Base-by-base conservation (phyloP, 768 basidiomycete genomes). In the Pleurotus citrinopileatus region DNA sequence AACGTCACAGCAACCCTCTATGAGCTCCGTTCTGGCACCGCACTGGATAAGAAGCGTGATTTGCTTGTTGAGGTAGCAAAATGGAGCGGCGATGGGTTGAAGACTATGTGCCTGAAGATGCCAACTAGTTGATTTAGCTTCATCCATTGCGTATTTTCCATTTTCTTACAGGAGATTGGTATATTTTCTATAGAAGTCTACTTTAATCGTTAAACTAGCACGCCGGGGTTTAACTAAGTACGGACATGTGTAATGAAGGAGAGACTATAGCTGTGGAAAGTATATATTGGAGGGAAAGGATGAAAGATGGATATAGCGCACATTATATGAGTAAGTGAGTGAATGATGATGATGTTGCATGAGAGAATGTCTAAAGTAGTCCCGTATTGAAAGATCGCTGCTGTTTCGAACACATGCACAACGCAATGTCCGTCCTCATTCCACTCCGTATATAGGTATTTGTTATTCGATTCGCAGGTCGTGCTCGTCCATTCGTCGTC, bases 81-180 rank as follows among this genome's bases (percentile, higher is more conserved):
- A 64, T 92, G 89, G 89, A 89, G 88, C 56, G 91, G 91, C 6
- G 91, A 94, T 66, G 91, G 91, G 0, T 66, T 93, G 61, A 84
- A 78, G 59, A 83, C 86, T 17, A 79, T 81, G 29, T 91, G 88
- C 63, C 70, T 93, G 61, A 93, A 93, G 70, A 81, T 92, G 81
- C 86, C 89, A 20, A 73, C 82, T 17, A 83, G 71, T 58, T 82
- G 64, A 67, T n/a, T 8, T 15, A 34, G 9, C 12, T 8, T 17
- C 38, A 8, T 42, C 34, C 7, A 48, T 13, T n/a, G 3, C 36
- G 22, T 36, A 7, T 6, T 43, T 43, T 6, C 5, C n/a, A 50
- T 23, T 34, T 12, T 25, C 47, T 43, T 38, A 34, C 32, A 19
- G 38, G n/a, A 6, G n/a, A 40, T 6, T 40, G 38, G 8, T 40